A percentile compares a stretch with the other conserved stretches of the same genome.
These are phyloP conservation scores for Saccharomyces uvarum DNA, from an alignment of 1,139 yeast species.

Conservation along the genomic window DNA sequence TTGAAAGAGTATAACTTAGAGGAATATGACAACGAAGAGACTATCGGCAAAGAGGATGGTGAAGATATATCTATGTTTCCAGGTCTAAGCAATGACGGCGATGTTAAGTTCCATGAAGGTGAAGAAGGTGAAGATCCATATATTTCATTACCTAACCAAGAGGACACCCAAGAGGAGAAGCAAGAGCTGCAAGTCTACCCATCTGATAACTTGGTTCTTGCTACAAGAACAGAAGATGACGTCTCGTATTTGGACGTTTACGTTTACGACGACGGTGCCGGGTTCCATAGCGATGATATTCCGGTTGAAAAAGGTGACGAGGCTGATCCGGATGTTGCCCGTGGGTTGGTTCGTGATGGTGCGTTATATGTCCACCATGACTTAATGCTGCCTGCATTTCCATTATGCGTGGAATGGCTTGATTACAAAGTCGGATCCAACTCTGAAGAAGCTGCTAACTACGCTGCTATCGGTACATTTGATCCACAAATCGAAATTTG, in stretches of 20 bases:
- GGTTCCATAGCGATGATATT: conserved; percentile 54
- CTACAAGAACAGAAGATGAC: conserved; percentile 95
- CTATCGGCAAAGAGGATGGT: conserved; percentile 35
- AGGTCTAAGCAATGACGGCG: conserved; percentile 48
- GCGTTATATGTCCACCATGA: conserved; percentile 92
- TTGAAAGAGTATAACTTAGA: conserved; percentile 83
- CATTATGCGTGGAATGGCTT: conserved; percentile 93
- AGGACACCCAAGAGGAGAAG: conserved; percentile 64
- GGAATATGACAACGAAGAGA: conserved; percentile 64
- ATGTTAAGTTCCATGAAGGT: conserved; percentile 50
- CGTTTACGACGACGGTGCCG: conserved; percentile 91
- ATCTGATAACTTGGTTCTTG: conserved; percentile 80
- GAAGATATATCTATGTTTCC: conserved; percentile 62
- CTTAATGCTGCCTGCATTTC: conserved; percentile 93
- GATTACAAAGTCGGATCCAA: conserved; percentile 57
- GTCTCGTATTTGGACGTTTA: conserved; percentile 86
- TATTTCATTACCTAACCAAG: conserved; percentile 57
- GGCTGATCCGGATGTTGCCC: conserved; percentile 57
- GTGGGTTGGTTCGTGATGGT: conserved; percentile 62
- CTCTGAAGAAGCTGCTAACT: conserved; percentile 58
- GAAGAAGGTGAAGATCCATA: conserved; percentile 65
- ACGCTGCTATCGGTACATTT: conserved; percentile 93
- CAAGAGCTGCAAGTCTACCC: conserved; percentile 82
- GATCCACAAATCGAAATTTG: conserved; percentile 96
- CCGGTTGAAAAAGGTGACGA: conserved; percentile 59